phyloP scores from a whole-genome alignment of 768 basidiomycete species.

The Kwoniella newhampshirensis region DNA sequence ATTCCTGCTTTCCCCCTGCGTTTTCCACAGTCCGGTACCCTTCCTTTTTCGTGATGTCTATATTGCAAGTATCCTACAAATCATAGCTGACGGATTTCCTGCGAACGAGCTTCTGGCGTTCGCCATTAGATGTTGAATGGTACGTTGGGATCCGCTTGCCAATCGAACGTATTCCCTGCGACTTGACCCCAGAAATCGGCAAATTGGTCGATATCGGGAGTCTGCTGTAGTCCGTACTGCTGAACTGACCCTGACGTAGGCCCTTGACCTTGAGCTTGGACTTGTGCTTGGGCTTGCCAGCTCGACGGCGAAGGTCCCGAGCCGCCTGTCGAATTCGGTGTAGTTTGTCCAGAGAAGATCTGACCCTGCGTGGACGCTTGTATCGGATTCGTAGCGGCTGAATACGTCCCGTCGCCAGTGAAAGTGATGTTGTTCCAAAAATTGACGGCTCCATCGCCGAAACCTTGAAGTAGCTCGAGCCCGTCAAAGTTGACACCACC shows the following conservation, averaged over 20 bases:
- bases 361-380: slow-evolving; percentile 3
- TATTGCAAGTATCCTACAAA: no score
- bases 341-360: slow-evolving; percentile 16
- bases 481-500: slow-evolving; percentile 45
- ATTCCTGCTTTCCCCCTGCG: no score
- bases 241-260: neutral
- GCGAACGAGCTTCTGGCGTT: no score
- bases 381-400: neutral
- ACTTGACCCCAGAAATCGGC: slow-evolving; percentile 46
- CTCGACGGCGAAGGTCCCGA: slow-evolving; percentile 10
- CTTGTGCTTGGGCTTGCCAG: neutral
- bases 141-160: slow-evolving; percentile 45
- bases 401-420: neutral
- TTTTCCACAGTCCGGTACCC: neutral
- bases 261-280: neutral
- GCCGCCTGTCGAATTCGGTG: slow-evolving; percentile 9
- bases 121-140: slow-evolving; percentile 43
- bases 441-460: slow-evolving; percentile 21
- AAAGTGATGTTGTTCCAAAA: slow-evolving; percentile 38
- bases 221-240: slow-evolving; percentile 1
- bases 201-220: slow-evolving; percentile 8
- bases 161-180: slow-evolving; percentile 38
- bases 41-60: no score
- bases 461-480: slow-evolving; percentile 44
- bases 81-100: no score